Base-by-base conservation (phyloP, 163 green algal genomes). In the Scenedesmus sp. region DNA sequence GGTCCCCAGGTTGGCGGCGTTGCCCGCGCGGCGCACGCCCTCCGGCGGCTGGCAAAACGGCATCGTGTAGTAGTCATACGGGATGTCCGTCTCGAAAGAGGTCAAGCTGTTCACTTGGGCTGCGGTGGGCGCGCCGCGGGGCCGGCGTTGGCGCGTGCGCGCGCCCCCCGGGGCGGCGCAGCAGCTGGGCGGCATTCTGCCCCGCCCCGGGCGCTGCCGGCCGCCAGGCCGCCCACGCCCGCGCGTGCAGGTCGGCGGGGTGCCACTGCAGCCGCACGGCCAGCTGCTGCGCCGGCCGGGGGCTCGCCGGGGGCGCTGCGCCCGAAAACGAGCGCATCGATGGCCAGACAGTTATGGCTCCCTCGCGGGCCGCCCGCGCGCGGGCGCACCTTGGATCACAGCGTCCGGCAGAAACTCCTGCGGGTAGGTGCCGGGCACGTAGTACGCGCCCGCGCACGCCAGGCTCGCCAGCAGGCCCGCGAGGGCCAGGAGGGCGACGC, bases 1-100 rank as follows among this genome's bases (percentile, higher is more conserved):
- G 18, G 96, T 98, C 33, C 95, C 95, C 14, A 94, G 89, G 82
- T 98, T 98, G 57, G 96, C 89, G 45, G 85, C 86, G 66, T 83
- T 86, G 13, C 87, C 73, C 14, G 89, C 84, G 26, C 84, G 86
- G 33, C 92, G 84, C 11, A 96, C 83, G 20, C 93, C 95, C 73
- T 94, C 93, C 7, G 75, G 34, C 10, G 95, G 95, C 70, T 92
- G 89, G 89, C 95, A 99, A 72, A 98, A 99, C 0, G 95, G 95
- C 62, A 75, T 65, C 20, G 47, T 58, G 62, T 81, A 81, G 29
- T 83, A 83, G 7, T 77, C 64, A 70, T 56, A 83, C 10, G 64
- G 75, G 57, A 98, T 83, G 73, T 98, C 94, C 58, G 94, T 96
- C 48, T 95, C 90, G 62, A 89, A 94, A 0, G 91, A 97, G 6